These are phyloP conservation scores for Leishmania martiniquensis DNA, from an alignment of 208 protist genomes.

Conservation along the genomic window DNA sequence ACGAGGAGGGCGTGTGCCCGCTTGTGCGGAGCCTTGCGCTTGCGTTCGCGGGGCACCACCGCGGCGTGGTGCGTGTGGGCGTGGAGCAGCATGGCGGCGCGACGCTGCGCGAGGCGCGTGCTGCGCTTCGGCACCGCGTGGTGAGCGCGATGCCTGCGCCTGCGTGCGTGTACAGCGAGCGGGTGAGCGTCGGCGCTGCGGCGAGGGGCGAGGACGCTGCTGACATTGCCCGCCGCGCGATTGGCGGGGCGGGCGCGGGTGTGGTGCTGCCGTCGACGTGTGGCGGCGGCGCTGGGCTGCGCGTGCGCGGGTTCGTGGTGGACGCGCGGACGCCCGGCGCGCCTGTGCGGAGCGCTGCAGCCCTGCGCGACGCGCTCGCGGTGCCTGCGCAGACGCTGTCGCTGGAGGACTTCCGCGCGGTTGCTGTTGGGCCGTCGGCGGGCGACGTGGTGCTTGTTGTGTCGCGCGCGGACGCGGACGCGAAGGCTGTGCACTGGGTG, in stretches of 20 bases:
- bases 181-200: not conserved
- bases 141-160: slow-evolving; percentile 33
- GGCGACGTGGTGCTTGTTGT: slow-evolving; percentile 35
- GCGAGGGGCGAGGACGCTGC: not conserved
- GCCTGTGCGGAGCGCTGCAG: not conserved
- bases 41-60: slow-evolving; percentile 39
- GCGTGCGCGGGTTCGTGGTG: slow-evolving; percentile 38
- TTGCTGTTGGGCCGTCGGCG: slow-evolving; percentile 27
- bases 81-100: slow-evolving; percentile 12
- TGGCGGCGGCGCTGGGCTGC: slow-evolving; percentile 16
- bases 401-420: slow-evolving; percentile 55
- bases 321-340: slow-evolving; percentile 26
- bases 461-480: slow-evolving; percentile 36
- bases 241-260: not conserved
- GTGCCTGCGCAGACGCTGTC: slow-evolving; percentile 54
- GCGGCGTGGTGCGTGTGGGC: slow-evolving; percentile 24
- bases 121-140: slow-evolving; percentile 17
- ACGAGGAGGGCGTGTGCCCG: slow-evolving; percentile 45
- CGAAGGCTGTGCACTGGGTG: slow-evolving; percentile 50
- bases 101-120: slow-evolving; percentile 15
- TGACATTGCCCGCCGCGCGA: not conserved
- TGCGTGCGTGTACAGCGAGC: slow-evolving; percentile 23
- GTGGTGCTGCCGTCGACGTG: slow-evolving; percentile 28
- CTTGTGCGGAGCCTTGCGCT: slow-evolving; percentile 53
- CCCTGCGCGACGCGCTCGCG: slow-evolving; percentile 22